Evolutionary conservation across 2,329 filamentous ascomycete species (phyloP).

Genomic region (Beauveria caledonica): DNA sequence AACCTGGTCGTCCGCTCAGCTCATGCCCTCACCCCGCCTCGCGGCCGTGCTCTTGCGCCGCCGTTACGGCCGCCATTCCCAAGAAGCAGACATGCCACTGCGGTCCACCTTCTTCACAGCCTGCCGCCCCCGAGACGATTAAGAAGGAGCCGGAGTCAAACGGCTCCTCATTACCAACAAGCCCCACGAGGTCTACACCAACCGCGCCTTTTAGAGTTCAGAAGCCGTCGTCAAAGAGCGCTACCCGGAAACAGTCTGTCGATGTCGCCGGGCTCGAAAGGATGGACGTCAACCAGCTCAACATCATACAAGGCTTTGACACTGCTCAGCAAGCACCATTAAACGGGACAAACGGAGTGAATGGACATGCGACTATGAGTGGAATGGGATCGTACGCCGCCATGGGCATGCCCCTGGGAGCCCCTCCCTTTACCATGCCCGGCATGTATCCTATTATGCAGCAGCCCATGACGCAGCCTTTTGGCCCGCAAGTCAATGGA

Average conservation of each 20-base stretch:
- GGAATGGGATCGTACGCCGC: conserved; percentile 21
- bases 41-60: conserved; percentile 52
- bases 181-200: conserved; percentile 22
- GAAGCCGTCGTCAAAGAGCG: conserved; percentile 32
- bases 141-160: conserved; percentile 20
- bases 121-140: conserved; percentile 16
- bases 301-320: conserved; percentile 32
- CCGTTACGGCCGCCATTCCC: conserved; percentile 57
- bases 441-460: conserved; percentile 27
- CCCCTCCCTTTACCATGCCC: conserved; percentile 18
- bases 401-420: conserved; percentile 21
- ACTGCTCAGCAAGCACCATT: conserved; percentile 18
- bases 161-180: conserved; percentile 21
- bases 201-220: conserved; percentile 36
- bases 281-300: conserved; percentile 46
- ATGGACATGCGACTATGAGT: conserved; percentile 13
- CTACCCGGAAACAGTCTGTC: conserved; percentile 39
- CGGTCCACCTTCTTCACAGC: conserved; percentile 23
- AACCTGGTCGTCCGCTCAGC: conserved; percentile 62
- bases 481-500: conserved; percentile 16
- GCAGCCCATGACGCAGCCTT: conserved; percentile 20
- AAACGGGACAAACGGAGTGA: conserved; percentile 10
- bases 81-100: conserved; percentile 50
- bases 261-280: conserved; percentile 40
- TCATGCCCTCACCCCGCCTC: conserved; percentile 59